Evolutionary conservation across 768 basidiomycete species (phyloP), one percentile per base, ranked within the genome.

Genomic region (Lentinula lateritia): DNA sequence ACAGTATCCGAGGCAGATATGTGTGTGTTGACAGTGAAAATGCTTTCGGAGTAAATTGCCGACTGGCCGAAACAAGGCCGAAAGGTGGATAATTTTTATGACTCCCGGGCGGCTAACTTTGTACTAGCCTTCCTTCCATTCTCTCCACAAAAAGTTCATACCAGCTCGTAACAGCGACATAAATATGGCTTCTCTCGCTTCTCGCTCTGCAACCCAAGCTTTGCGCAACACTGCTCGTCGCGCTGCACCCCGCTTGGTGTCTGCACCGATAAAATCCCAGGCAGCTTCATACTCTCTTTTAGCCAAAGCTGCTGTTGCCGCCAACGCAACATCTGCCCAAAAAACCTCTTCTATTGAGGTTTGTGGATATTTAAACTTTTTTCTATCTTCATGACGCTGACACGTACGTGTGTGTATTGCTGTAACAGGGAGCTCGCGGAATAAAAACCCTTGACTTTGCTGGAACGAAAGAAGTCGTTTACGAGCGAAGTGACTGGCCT

Each of bases 401-500:
- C 53, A 36, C 13, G 20, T 43, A 35, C 35, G 32, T 20, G 13
- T 16, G 45, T 56, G 28, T 28, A 3, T 28, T 4, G 28, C 28
- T 28, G 28, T 35, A 39, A 1, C 58, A 88, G 83, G 78, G 82
- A 42, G 74, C 75, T 65, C 92, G 95, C 69, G 94, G 95, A 61
- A 71, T 97, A 68, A 96, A 98, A 80, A 95, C 94, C 56, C 90
- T 98, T 69, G 90, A 96, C 82, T 97, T 98, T 77, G 95, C 95
- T 58, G 95, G 95, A 69, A 88, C 89, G 62, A 84, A 94, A 72
- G 95, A 98, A 79, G 84, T 85, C 65, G 92, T 98, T 50, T 98
- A 95, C 71, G 95, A 98, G 80, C 92, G 93, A 65, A 84, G 83
- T 68, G 97, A 99, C 84, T 99, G 97, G 97, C 97, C 97, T 39